Percentiles rank a stretch among this genome's conserved stretches.
phyloP scores from a whole-genome alignment of 2,329 filamentous ascomycete species.

The Cladophialophora carrionii region DNA sequence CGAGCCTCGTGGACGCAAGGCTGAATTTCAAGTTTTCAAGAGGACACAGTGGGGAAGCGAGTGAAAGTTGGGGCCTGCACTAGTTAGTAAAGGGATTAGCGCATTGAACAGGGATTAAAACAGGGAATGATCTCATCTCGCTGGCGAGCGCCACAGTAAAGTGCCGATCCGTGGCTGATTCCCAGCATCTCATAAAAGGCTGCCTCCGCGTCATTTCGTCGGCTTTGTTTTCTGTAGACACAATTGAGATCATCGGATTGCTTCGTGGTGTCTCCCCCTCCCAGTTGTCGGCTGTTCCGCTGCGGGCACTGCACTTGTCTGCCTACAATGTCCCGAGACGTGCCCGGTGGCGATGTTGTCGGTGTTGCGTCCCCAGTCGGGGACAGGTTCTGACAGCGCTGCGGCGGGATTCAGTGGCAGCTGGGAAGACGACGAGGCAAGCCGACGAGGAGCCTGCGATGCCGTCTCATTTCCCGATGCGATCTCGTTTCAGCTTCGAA shows the following conservation, averaged over 20 bases:
- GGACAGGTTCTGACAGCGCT: slow-evolving; percentile 11
- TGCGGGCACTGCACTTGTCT: slow-evolving; percentile 13
- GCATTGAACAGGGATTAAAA: slow-evolving; percentile 14
- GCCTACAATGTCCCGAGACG: background rate
- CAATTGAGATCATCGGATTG: slow-evolving; percentile 27
- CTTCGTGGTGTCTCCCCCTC: slow-evolving; percentile 32
- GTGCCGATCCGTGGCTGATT: slow-evolving; percentile 19
- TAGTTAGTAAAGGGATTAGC: background rate
- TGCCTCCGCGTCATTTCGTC: slow-evolving; percentile 11
- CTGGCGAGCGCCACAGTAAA: slow-evolving; percentile 21
- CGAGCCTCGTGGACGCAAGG: background rate
- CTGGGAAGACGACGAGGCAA: slow-evolving; percentile 30
- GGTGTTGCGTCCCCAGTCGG: slow-evolving; percentile 19
- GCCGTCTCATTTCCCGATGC: slow-evolving; percentile 19
- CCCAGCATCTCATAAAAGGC: slow-evolving; percentile 25
- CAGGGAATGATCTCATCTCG: slow-evolving; percentile 27
- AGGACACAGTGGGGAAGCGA: background rate
- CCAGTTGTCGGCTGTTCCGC: slow-evolving; percentile 6
- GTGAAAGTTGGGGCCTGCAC: background rate
- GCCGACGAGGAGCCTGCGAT: slow-evolving; percentile 21
- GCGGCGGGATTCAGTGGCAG: slow-evolving; percentile 13
- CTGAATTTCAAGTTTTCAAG: background rate
- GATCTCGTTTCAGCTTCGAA: slow-evolving; percentile 25
- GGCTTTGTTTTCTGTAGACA: slow-evolving; percentile 25
- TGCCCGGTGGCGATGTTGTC: slow-evolving; percentile 10